These are phyloP conservation scores for Metarhizium anisopliae DNA, from an alignment of 2,329 filamentous ascomycete species.

Conservation along the genomic window DNA sequence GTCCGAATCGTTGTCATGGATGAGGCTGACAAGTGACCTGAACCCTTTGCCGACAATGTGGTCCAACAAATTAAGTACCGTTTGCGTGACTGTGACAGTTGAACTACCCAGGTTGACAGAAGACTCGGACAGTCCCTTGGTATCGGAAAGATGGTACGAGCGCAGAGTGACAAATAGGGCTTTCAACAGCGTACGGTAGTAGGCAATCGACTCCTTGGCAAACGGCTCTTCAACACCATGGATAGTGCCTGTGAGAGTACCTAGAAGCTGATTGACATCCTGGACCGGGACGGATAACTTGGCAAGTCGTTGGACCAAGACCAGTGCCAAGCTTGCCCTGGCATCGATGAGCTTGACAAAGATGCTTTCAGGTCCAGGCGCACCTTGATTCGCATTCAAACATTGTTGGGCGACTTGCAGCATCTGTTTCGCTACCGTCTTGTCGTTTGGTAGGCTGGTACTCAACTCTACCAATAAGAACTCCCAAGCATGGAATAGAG, in stretches of 20 bases:
- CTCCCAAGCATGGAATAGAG: constrained; percentile 83
- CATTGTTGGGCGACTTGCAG: constrained; percentile 69
- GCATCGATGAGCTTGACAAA: constrained; percentile 69
- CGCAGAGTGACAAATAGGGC: constrained; percentile 76
- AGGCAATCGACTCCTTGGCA: constrained; percentile 44
- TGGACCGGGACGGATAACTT: constrained; percentile 41
- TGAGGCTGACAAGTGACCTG: constrained; percentile 66
- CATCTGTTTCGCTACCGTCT: constrained; percentile 57
- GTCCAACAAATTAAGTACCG: constrained; percentile 71
- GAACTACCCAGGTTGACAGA: constrained; percentile 24
- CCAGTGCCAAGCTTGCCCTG: constrained; percentile 72
- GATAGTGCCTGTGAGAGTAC: constrained; percentile 42
- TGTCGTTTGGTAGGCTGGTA: constrained; percentile 45
- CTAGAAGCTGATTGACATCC: constrained; percentile 43
- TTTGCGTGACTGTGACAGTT: constrained; percentile 42
- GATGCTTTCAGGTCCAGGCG: constrained; percentile 67
- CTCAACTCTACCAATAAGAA: constrained; percentile 78
- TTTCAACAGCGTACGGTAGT: constrained; percentile 77
- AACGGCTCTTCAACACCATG: constrained; percentile 46
- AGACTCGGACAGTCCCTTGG: constrained; percentile 20
- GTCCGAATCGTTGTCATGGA: constrained; percentile 63
- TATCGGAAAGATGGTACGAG: constrained; percentile 40
- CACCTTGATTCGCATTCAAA: constrained; percentile 65
- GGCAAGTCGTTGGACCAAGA: constrained; percentile 72
- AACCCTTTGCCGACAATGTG: constrained; percentile 75